Evolutionary conservation across 202 grass and related monocot species (phyloP), one percentile per base, ranked within the genome.

Genomic region (Tripidium arundinaceum): DNA sequence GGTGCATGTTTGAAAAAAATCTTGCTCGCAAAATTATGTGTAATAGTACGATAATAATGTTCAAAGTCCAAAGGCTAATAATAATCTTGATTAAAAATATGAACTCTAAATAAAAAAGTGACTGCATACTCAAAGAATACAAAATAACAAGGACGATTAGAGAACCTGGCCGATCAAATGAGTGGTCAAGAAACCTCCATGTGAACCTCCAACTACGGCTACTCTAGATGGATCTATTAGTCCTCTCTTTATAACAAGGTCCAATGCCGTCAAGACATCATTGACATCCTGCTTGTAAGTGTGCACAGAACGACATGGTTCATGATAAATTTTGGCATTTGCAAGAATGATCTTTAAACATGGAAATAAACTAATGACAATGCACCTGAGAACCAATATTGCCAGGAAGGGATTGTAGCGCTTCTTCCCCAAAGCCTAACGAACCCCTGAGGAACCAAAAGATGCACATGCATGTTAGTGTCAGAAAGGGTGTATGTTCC

Each of bases 181-280:
- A 60, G 92, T 98, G 64, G 95, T 93, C 80, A 98, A 94, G 87
- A 98, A 98, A 83, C 90, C 95, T 85, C 95, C 95, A 66, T 94
- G 95, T 81, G 92, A 94, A 85, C 88, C 92, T 93, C 95, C 92
- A 75, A 95, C 79, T 71, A 95, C 92, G 11, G 83, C 88, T 8
- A 98, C 84, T 89, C 75, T 98, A 69, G 88, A 93, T 88, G 81
- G 68, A 91, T 94, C 86, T 61, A 90, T 58, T 29, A 91, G 58
- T 70, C 88, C 92, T 85, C 72, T 91, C 28, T 88, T 80, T 75
- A 75, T 86, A 37, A 91, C 92, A 89, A 87, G 80, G 33, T 98
- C 90, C 75, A 98, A 84, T 79, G 95, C 95, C 16, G 76, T 86
- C 47, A 98, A 82, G 62, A 98, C 92, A 81, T 98, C 90, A 70